Percentiles rank a stretch among this genome's conserved stretches.
Evolutionary conservation across 306 rosid genomes (phyloP).

Genomic region (Erythrophleum fordii): DNA sequence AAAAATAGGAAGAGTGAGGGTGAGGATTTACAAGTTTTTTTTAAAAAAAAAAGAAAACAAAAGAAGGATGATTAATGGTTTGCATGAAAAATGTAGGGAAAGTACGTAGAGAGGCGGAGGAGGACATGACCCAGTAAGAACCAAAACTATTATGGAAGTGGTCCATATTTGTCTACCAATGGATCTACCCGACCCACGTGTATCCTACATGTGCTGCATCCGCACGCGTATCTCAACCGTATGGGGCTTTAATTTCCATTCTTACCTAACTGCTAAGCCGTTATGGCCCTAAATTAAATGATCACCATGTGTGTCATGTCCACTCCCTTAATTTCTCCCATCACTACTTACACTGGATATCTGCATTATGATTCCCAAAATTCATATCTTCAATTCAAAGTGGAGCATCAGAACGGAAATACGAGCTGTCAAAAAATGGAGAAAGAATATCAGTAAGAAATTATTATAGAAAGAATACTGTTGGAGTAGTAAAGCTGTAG

Average conservation of each 20-base stretch:
- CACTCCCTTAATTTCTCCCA: slow-evolving; percentile 30
- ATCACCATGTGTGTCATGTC: slow-evolving; percentile 51
- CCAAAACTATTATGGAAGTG: not conserved
- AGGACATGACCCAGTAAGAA: not conserved
- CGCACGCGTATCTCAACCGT: slow-evolving; percentile 33
- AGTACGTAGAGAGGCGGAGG: not conserved
- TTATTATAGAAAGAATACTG: not conserved
- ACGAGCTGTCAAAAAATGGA: not conserved
- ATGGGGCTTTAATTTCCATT: slow-evolving; percentile 33
- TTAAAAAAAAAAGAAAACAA: too few species aligned
- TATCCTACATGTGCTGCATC: slow-evolving; percentile 29
- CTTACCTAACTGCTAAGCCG: slow-evolving; percentile 46
- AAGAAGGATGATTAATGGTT: not conserved
- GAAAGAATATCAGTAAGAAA: not conserved
- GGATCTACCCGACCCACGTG: slow-evolving; percentile 32
- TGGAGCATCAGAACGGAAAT: slow-evolving; percentile 19
- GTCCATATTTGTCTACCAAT: slow-evolving; percentile 8
- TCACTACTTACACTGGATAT: not conserved
- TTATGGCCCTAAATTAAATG: slow-evolving; percentile 61
- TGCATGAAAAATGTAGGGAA: slow-evolving; percentile 3
- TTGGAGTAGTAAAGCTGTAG: not conserved
- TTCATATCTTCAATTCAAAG: not conserved
- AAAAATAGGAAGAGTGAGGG: too few species aligned
- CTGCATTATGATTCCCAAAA: slow-evolving; percentile 5
- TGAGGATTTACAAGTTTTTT: too few species aligned